Percentiles rank a stretch among this genome's conserved stretches.
Conservation (phyloP, 148 eudicot species). For the Rhododendron mucronatum region DNA sequence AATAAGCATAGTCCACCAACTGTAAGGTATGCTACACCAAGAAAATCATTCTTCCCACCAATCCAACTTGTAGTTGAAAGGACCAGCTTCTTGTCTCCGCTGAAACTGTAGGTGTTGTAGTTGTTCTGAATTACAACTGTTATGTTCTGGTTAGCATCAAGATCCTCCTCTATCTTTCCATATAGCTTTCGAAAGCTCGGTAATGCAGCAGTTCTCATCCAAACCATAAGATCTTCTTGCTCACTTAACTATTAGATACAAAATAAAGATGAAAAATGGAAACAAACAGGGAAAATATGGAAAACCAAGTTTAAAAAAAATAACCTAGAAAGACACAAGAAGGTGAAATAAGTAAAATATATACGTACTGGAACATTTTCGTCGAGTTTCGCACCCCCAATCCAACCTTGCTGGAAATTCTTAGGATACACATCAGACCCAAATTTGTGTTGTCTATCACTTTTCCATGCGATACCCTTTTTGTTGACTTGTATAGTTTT, state of each 20-base stretch:
- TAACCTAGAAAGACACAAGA: background rate
- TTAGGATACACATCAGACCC: slow-evolving; percentile 63
- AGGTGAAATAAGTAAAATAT: background rate
- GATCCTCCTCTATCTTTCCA: slow-evolving; percentile 46
- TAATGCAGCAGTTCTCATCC: slow-evolving; percentile 59
- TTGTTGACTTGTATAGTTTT: slow-evolving; percentile 34
- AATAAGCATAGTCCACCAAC: slow-evolving; percentile 58
- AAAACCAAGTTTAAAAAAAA: too few species aligned
- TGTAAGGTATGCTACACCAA: slow-evolving; percentile 43
- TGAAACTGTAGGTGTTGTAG: slow-evolving; percentile 45
- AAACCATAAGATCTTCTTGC: slow-evolving; percentile 54
- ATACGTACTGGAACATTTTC: slow-evolving; percentile 50
- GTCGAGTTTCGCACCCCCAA: slow-evolving; percentile 64
- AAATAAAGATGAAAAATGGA: background rate
- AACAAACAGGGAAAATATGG: background rate
- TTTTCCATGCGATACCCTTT: slow-evolving; percentile 66
- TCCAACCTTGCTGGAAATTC: slow-evolving; percentile 65
- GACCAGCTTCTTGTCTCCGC: slow-evolving; percentile 42
- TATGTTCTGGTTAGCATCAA: slow-evolving; percentile 28
- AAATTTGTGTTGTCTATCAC: slow-evolving; percentile 58
- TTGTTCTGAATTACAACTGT: slow-evolving; percentile 32
- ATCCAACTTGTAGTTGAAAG: slow-evolving; percentile 52
- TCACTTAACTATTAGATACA: slow-evolving; percentile 21
- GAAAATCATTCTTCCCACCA: slow-evolving; percentile 50
- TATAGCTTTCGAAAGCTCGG: slow-evolving; percentile 45